A percentile compares a stretch with the other conserved stretches of the same genome.
Conservation (phyloP, 345 rosid genomes). For the Dovyalis caffra region DNA sequence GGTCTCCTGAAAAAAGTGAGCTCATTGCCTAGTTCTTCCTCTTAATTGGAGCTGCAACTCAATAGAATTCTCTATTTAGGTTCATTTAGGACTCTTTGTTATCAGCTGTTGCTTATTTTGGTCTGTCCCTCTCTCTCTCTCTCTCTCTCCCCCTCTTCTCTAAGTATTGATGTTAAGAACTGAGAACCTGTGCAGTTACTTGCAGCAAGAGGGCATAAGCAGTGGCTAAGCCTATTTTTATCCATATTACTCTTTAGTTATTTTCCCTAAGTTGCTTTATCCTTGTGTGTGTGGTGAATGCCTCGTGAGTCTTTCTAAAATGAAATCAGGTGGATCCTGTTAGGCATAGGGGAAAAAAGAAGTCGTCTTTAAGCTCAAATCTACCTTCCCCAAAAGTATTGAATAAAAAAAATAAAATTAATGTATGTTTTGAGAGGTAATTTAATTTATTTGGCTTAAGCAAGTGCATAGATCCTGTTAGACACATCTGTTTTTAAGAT, state of each 20-base stretch:
- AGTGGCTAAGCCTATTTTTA: neutral
- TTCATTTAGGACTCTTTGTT: neutral
- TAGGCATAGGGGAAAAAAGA: too few relatives aligned
- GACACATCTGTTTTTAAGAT: too few relatives aligned
- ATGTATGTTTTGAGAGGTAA: too few relatives aligned
- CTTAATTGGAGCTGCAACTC: conserved; percentile 15
- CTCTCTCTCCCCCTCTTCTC: neutral
- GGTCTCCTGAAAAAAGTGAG: conserved; percentile 71
- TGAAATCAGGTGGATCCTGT: too few relatives aligned
- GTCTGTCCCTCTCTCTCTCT: too few relatives aligned
- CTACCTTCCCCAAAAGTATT: too few relatives aligned
- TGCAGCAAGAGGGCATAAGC: conserved; percentile 3
- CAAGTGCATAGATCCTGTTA: too few relatives aligned
- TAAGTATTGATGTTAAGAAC: neutral
- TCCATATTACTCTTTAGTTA: neutral
- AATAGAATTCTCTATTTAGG: conserved; percentile 3
- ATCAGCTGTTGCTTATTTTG: neutral
- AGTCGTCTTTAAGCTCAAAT: too few relatives aligned
- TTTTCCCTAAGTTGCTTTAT: neutral
- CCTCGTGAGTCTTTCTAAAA: too few relatives aligned
- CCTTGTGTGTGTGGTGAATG: neutral
- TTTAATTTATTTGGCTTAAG: too few relatives aligned
- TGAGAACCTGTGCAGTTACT: neutral
- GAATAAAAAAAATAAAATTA: too few relatives aligned
- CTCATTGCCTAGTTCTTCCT: conserved; percentile 56